Evolutionary conservation across 306 rosid species (phyloP), one percentile per base, ranked within the genome.

Genomic region (Ceratonia siliqua): DNA sequence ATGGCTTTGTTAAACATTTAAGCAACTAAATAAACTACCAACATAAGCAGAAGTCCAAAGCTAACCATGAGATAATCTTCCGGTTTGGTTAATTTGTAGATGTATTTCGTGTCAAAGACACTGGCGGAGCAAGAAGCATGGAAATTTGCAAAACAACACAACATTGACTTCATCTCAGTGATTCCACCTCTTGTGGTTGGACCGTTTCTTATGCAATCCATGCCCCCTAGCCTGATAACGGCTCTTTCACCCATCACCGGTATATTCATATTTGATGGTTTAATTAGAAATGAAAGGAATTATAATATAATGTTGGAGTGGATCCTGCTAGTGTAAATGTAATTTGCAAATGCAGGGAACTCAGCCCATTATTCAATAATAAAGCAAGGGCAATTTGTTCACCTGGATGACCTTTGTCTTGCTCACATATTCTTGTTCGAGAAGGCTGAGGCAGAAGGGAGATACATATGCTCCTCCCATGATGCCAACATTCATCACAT

Each of bases 71-170:
- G n/a, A n/a, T n/a, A n/a, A n/a, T n/a, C n/a, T n/a, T n/a, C n/a
- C n/a, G n/a, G n/a, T n/a, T n/a, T n/a, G n/a, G n/a, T n/a, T n/a
- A 12, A 33, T 72, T 10, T 52, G 30, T 59, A 88, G 96, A 88
- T 88, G 90, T 90, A 88, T 68, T 90, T 90, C 14, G 88, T 80
- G 17, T 88, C 96, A 5, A 90, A 90, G 82, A 90, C 96, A 4
- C 49, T 88, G 27, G 96, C 96, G 0, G 93, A 90, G 81, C 85
- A 88, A 82, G 90, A 82, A 14, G 96, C 93, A 4, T 90, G 96
- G 96, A 75, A 88, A 39, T 88, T 77, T 64, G 96, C 93, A 0
- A 77, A 83, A 48, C 82, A 90, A 55, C 65, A 84, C 38, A 74
- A 79, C 39, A 7, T 90, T 21, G 90, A 86, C 52, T 88, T 88